A percentile compares a stretch with the other conserved stretches of the same genome.
phyloP scores from a whole-genome alignment of 331 rosid genomes.

The Pyrus hybrid region DNA sequence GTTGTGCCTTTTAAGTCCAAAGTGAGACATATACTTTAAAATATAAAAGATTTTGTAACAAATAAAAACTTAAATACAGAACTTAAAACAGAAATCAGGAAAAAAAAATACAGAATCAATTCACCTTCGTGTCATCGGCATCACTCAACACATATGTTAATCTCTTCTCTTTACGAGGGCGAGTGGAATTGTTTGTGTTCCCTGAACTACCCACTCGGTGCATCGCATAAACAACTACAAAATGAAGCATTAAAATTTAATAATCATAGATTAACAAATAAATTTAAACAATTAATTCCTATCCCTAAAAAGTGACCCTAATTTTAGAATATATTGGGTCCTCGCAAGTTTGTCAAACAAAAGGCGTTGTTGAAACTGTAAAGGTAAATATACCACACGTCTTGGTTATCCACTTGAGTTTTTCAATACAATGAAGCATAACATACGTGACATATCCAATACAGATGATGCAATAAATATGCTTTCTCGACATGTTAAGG shows the following conservation, averaged over 20 bases:
- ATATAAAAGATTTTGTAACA: background rate
- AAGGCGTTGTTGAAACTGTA: background rate
- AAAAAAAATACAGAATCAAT: background rate
- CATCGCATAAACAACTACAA: slow-evolving; percentile 58
- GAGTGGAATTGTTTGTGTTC: slow-evolving; percentile 70
- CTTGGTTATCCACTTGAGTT: background rate
- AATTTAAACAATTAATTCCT: slow-evolving; percentile 1
- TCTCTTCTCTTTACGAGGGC: slow-evolving; percentile 95
- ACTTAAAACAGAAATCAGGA: background rate
- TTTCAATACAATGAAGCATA: background rate
- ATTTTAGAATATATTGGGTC: background rate
- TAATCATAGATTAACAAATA: background rate
- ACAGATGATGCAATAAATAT: background rate
- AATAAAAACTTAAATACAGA: background rate
- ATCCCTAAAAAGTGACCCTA: background rate
- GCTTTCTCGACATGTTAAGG: background rate
- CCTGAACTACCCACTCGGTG: slow-evolving; percentile 99
- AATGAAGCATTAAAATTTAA: background rate
- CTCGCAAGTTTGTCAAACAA: background rate
- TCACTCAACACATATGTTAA: slow-evolving; percentile 79
- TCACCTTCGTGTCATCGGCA: slow-evolving; percentile 80
- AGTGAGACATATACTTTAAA: background rate
- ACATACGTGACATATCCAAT: background rate
- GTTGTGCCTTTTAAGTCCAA: background rate
- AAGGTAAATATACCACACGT: background rate